phyloP scores from a whole-genome alignment of 1,139 yeast species.

The Groenewaldozyma sp. region DNA sequence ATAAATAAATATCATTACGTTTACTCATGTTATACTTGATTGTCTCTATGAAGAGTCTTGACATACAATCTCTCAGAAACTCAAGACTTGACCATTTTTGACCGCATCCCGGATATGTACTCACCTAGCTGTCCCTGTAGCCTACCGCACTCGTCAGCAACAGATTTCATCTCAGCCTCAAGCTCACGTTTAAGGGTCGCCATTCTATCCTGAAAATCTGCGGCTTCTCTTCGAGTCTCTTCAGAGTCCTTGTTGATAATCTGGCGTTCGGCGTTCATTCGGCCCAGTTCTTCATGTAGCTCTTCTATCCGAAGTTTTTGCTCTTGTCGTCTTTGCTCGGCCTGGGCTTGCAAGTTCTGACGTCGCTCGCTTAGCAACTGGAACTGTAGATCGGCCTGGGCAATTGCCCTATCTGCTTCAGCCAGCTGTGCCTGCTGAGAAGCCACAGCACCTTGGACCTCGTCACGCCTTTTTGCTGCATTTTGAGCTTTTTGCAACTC shows the following conservation, averaged over 20 bases:
- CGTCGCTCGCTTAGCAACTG: constrained; percentile 47
- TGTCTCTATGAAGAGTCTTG: too few species aligned
- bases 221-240: constrained; percentile 40
- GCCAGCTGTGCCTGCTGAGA: constrained; percentile 38
- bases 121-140: background rate
- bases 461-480: constrained; percentile 33
- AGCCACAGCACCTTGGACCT: constrained; percentile 41
- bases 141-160: constrained; percentile 35
- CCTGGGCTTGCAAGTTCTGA: constrained; percentile 40
- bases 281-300: constrained; percentile 40
- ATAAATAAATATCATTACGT: too few species aligned
- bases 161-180: constrained; percentile 46
- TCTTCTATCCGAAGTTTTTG: constrained; percentile 39
- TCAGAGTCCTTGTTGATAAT: constrained; percentile 45
- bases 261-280: constrained; percentile 43
- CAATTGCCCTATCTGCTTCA: constrained; percentile 43
- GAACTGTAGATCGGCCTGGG: constrained; percentile 45
- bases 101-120: background rate
- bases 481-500: constrained; percentile 44
- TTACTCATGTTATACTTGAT: too few species aligned
- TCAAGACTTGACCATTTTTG: background rate
- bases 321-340: constrained; percentile 38
- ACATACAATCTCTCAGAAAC: too few species aligned
- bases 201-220: constrained; percentile 40
- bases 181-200: constrained; percentile 36